phyloP scores from a whole-genome alignment of 2,329 filamentous ascomycete species.

The Rhinocladiella mackenziei region DNA sequence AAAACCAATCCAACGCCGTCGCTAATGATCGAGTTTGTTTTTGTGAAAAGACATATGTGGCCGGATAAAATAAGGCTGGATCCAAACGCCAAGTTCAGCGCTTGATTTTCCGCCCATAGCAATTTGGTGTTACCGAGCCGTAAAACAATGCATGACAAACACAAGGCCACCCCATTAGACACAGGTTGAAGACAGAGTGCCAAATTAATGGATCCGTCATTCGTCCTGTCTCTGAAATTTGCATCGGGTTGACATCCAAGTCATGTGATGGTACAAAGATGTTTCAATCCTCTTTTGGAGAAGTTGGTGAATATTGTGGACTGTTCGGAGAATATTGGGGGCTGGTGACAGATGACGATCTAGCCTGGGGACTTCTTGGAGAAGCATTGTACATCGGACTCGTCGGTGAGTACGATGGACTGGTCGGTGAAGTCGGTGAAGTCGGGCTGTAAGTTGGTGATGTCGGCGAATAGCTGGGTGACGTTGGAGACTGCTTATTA shows the following conservation, averaged over 20 bases:
- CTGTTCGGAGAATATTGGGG: slow-evolving; percentile 51
- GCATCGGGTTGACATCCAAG: slow-evolving; percentile 9
- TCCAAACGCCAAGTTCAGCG: slow-evolving; percentile 3
- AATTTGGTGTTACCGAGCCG: slow-evolving; percentile 18
- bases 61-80: slow-evolving; percentile 7
- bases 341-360: slow-evolving; percentile 50
- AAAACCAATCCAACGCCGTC: slow-evolving; percentile 28
- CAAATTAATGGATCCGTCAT: slow-evolving; percentile 32
- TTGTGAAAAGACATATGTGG: slow-evolving; percentile 13
- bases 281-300: slow-evolving; percentile 30
- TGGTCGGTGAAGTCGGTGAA: slow-evolving; percentile 56
- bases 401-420: slow-evolving; percentile 47
- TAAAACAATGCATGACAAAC: slow-evolving; percentile 16
- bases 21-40: slow-evolving; percentile 26
- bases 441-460: slow-evolving; percentile 60
- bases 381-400: slow-evolving; percentile 49
- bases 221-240: slow-evolving; percentile 5
- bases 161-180: slow-evolving; percentile 11
- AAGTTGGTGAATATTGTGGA: slow-evolving; percentile 42
- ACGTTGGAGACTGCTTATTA: slow-evolving; percentile 47
- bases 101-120: slow-evolving; percentile 9
- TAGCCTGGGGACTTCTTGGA: slow-evolving; percentile 31
- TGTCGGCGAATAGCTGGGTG: slow-evolving; percentile 55
- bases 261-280: slow-evolving; percentile 26
- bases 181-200: slow-evolving; percentile 25